Percentiles rank a stretch among this genome's conserved stretches.
These are phyloP conservation scores for Trichoderma semiorbis DNA, from an alignment of 2,329 filamentous ascomycete genomes.

Conservation along the genomic window DNA sequence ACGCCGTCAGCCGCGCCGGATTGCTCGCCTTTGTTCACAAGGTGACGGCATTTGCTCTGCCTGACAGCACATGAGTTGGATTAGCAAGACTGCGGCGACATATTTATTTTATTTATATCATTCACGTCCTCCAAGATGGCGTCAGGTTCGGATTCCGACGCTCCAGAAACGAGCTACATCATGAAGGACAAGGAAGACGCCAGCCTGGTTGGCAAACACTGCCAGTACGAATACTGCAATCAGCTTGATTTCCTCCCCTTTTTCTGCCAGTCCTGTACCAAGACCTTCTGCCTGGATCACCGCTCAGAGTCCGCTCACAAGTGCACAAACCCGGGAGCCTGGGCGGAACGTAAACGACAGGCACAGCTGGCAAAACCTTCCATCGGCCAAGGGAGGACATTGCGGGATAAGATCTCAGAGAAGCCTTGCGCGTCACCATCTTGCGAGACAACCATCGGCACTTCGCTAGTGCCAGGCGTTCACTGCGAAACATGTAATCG, in stretches of 20 bases:
- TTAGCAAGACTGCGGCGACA: conserved; percentile 3
- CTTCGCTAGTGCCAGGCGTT: conserved; percentile 62
- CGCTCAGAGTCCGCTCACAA: conserved; percentile 79
- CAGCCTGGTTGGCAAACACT: conserved; percentile 83
- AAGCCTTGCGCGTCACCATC: conserved; percentile 64
- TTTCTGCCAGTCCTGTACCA: conserved; percentile 80
- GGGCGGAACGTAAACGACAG: conserved; percentile 55
- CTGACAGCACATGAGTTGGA: conserved; percentile 21
- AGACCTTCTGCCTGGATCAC: conserved; percentile 91
- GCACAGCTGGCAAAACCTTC: conserved; percentile 53
- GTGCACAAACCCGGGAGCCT: conserved; percentile 58
- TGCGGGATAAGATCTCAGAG: conserved; percentile 54
- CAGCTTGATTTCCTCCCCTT: conserved; percentile 97
- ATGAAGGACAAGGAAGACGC: conserved; percentile 74
- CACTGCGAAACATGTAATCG: conserved; percentile 70
- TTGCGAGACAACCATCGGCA: conserved; percentile 71
- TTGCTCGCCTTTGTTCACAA: background rate
- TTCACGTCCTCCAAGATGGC: conserved; percentile 44
- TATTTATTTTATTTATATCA: conserved; percentile 4
- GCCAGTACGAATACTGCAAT: conserved; percentile 86
- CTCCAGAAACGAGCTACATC: conserved; percentile 58
- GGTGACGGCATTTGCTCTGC: conserved; percentile 31
- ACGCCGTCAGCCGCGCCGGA: conserved; percentile 5
- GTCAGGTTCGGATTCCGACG: conserved; percentile 43
- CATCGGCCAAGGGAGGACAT: conserved; percentile 51